Conservation (phyloP, 371 early-diverging fungal species). For the Nosema muscidifuracis region DNA sequence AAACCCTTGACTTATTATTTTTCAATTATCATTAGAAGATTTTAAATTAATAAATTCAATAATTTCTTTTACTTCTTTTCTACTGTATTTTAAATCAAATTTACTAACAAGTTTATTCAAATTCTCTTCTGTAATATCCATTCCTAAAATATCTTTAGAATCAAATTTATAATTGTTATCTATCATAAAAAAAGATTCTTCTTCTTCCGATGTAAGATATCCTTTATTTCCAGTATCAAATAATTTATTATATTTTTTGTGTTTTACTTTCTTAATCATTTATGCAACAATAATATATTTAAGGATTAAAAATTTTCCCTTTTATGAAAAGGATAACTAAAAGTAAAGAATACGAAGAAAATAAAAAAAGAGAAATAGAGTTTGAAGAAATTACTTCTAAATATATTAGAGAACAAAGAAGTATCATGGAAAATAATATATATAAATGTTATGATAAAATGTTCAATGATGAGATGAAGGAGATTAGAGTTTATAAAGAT, state of each 20-base stretch:
- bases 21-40: no score
- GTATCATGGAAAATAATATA: neutral
- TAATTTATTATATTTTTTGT: neutral
- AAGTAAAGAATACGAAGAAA: slow-evolving; percentile 5
- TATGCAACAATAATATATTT: no score
- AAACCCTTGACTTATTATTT: no score
- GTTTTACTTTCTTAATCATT: neutral
- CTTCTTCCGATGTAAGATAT: slow-evolving; percentile 22
- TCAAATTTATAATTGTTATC: neutral
- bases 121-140: slow-evolving; percentile 2
- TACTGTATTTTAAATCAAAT: slow-evolving; percentile 3
- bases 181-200: slow-evolving; percentile 3
- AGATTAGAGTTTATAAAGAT: slow-evolving; percentile 7
- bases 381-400: neutral
- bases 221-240: slow-evolving; percentile 36
- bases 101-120: neutral
- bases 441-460: slow-evolving; percentile 12
- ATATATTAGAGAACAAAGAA: neutral
- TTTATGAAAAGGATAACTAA: slow-evolving; percentile 11
- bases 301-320: no score
- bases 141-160: neutral
- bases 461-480: slow-evolving; percentile 16
- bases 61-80: neutral
- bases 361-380: slow-evolving; percentile 4
- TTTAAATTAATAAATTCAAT: slow-evolving; percentile 10